A percentile compares a stretch with the other conserved stretches of the same genome.
These are phyloP conservation scores for Mrakia hoshinonis DNA, from an alignment of 768 basidiomycete genomes.

Conservation along the genomic window DNA sequence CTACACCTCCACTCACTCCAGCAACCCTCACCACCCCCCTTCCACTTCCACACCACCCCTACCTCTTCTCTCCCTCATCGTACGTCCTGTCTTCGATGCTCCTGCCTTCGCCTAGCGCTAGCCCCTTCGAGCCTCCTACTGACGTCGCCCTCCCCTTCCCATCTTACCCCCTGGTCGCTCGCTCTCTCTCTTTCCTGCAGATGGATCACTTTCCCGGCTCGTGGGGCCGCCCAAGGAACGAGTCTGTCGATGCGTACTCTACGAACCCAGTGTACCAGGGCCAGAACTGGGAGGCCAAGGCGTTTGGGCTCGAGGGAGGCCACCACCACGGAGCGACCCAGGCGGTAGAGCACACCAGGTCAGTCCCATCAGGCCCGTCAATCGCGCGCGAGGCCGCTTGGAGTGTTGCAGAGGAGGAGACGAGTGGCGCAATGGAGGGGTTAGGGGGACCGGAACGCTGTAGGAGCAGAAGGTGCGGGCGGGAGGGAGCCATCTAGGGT, in stretches of 20 bases:
- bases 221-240: slow-evolving; percentile 29
- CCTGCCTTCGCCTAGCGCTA: too few relatives aligned
- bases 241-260: slow-evolving; percentile 11
- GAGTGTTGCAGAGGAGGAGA: too few relatives aligned
- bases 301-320: slow-evolving; percentile 23
- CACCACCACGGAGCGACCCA: background rate
- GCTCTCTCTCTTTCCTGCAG: background rate
- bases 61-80: too few relatives aligned
- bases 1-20: too few relatives aligned
- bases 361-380: background rate
- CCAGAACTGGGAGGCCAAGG: slow-evolving; percentile 29
- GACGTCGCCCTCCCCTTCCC: background rate
- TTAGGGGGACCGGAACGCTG: background rate
- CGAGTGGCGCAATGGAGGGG: background rate
- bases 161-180: background rate
- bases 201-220: slow-evolving; percentile 29
- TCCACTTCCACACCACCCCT: too few relatives aligned
- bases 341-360: slow-evolving; percentile 26
- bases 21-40: too few relatives aligned
- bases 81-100: too few relatives aligned
- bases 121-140: too few relatives aligned
- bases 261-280: slow-evolving; percentile 10
- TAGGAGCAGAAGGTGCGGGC: too few relatives aligned
- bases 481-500: too few relatives aligned
- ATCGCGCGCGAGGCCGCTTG: too few relatives aligned